Evolutionary conservation across 495 filamentous ascomycete genomes (phyloP), one percentile per base, ranked within the genome.

Genomic region (Xylaria telfairii): DNA sequence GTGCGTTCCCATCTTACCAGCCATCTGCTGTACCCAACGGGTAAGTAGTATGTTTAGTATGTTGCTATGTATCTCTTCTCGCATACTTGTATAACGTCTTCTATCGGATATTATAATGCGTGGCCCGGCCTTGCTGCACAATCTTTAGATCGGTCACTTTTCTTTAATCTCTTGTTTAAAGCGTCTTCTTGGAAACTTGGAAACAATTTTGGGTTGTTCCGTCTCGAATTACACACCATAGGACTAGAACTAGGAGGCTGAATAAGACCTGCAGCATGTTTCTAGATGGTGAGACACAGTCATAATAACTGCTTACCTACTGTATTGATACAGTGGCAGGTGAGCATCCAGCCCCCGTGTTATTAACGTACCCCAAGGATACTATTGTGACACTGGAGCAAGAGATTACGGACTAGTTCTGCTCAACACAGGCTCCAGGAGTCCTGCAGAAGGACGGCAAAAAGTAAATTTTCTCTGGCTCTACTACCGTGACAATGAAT

Each of bases 381-480:
- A 4, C 24, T 46, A 15, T 26, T n/a, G 60, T 63, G 39, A 26
- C 15, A 46, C 60, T 63, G 24, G 28, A 21, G 44, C 9, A 10
- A 65, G 30, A 65, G 28, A 65, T 65, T 51, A 51, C 46, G 62
- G 47, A 19, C 62, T 24, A 10, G 32, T 32, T 15, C 17, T 37
- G 30, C 19, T 42, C 24, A 26, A 65, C 28, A 21, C 12, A 42
- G 34, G 32, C n/a, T 32, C 47, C 34, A 34, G 64, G 19, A 41
- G 46, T 17, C 47, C 41, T 6, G 28, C 42, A 28, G n/a, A 32
- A 34, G 46, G 17, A 65, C 41, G 15, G 28, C 42, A 28, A 30
- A 32, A 34, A 46, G 6, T 24, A 30, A 17, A 42, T 19, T 1
- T 0, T 9, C 4, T 4, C 39, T 9, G 39, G 21, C 12, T 30